Base-by-base conservation (phyloP, 73 alveolate species). In the Breviolum minutum region DNA sequence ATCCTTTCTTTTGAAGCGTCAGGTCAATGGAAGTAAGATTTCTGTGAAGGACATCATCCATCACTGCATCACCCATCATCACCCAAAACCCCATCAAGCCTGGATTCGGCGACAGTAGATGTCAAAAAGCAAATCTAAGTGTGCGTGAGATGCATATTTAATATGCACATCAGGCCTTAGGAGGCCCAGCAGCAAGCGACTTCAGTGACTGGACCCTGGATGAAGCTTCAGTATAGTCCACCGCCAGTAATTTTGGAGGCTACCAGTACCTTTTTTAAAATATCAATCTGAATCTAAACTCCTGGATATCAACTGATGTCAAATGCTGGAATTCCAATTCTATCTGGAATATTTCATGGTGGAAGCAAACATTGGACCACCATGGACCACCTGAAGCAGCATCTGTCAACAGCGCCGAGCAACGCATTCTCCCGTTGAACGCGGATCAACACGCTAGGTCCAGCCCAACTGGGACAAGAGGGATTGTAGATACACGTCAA, bases 81-180 rank as follows among this genome's bases (percentile, higher is more conserved):
- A 40, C 54, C 54, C 5, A 0, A 3, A 40, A 2, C 54, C 54
- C 54, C 54, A 24, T 9, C 69, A 27, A 11, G 92, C 92, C 92
- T 83, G 92, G 26, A 83, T 83, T 22, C 74, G 71, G 11, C 92
- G 92, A 22, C 92, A 83, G 64, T 83, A 83, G 74, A 61, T 83
- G 74, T 83, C 92, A 24, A 83, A 83, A 26, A 83, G 92, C 17
- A 83, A 73, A 54, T 83, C 92, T 73, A 83, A 73, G 74, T 83
- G 92, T 54, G 92, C 92, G 7, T 83, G 92, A 8, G 92, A 83
- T 71, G 92, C 92, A 60, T 83, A 83, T 22, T 83, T 83, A 54
- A 83, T 83, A 22, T 60, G 92, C 26, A 83, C 92, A 60, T 83
- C 92, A 60, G 92, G 92, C 92, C 92, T 83, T 68, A 30, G 86